A percentile compares a stretch with the other conserved stretches of the same genome.
Conservation (phyloP, 306 rosid genomes). For the Gleditsia sinensis region DNA sequence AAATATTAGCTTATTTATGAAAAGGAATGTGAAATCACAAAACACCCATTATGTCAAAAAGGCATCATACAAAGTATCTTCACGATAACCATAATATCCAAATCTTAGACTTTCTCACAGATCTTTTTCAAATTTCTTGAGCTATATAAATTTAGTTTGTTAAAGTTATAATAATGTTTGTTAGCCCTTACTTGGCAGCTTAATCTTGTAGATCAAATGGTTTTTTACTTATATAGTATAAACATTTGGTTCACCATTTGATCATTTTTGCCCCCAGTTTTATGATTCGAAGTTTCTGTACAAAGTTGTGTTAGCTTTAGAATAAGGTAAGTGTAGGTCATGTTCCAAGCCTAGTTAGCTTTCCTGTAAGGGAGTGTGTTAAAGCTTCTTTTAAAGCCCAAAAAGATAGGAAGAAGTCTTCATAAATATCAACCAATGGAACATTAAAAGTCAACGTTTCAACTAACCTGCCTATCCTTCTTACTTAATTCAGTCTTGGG, state of each 20-base stretch:
- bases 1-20: conserved; percentile 4
- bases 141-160: not conserved
- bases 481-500: conserved; percentile 29
- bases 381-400: conserved; percentile 18
- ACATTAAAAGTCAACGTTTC: conserved; percentile 17
- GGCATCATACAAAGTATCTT: not conserved
- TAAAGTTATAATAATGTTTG: not conserved
- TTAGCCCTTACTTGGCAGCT: not conserved
- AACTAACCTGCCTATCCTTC: conserved; percentile 43
- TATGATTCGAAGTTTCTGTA: too few species aligned
- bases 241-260: not conserved
- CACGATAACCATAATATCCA: not conserved
- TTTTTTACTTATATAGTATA: not conserved
- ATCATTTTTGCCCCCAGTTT: not conserved
- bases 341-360: too few species aligned
- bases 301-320: not conserved
- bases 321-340: not conserved
- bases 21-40: conserved; percentile 19
- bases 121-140: not conserved
- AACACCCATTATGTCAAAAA: not conserved
- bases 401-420: conserved; percentile 13
- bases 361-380: too few species aligned
- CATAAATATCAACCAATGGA: conserved; percentile 16
- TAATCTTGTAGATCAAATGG: not conserved
- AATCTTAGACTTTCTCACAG: not conserved